These are phyloP conservation scores for Marchantia polymorpha DNA, from an alignment of 225 moss, liverwort and hornwort species.

Conservation along the genomic window DNA sequence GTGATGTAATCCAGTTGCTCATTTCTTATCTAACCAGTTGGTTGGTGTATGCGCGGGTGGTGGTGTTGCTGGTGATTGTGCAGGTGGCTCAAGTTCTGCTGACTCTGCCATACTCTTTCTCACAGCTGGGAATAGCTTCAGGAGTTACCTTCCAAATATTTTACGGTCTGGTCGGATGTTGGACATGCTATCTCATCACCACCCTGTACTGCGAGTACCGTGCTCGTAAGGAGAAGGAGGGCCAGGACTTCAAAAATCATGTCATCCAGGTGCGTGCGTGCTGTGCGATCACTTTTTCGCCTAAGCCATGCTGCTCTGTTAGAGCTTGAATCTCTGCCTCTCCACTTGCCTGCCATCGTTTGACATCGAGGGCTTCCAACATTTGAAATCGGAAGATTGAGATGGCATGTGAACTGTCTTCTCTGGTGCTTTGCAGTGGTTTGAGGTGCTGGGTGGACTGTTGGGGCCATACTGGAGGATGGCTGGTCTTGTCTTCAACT, in stretches of 20 bases:
- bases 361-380: background rate
- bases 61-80: background rate
- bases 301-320: background rate
- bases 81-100: slow-evolving; percentile 98
- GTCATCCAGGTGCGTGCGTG: slow-evolving; percentile 71
- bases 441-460: slow-evolving; percentile 84
- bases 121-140: slow-evolving; percentile 78
- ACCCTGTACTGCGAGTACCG: slow-evolving; percentile 84
- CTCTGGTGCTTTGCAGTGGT: slow-evolving; percentile 58
- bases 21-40: too few relatives aligned
- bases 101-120: slow-evolving; percentile 88
- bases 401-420: background rate
- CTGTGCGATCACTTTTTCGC: background rate
- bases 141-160: slow-evolving; percentile 77
- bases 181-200: slow-evolving; percentile 96
- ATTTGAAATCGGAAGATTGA: background rate
- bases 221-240: slow-evolving; percentile 78
- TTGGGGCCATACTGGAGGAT: slow-evolving; percentile 71
- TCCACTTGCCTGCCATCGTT: background rate
- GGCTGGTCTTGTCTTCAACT: slow-evolving; percentile 69
- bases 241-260: slow-evolving; percentile 84
- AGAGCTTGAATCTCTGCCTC: background rate
- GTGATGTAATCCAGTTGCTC: too few relatives aligned
- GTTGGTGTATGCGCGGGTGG: background rate
- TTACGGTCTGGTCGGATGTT: slow-evolving; percentile 81